phyloP scores from a whole-genome alignment of 2,329 filamentous ascomycete genomes.

The Lasiodiplodia gonubiensis region DNA sequence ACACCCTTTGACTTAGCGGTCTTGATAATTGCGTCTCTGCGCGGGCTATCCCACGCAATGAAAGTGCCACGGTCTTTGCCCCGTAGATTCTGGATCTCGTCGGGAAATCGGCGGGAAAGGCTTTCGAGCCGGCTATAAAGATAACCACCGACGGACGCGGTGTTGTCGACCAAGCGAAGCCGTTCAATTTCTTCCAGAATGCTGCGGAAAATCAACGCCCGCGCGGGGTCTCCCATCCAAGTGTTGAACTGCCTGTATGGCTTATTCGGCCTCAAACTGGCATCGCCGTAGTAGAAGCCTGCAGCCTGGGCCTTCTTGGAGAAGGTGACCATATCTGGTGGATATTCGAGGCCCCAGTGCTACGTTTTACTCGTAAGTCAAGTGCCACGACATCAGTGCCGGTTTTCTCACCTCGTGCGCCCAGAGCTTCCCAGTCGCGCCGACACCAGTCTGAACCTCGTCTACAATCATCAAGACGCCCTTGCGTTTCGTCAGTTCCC shows the following conservation, averaged over 20 bases:
- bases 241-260: conserved; percentile 97
- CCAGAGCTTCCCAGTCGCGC: conserved; percentile 94
- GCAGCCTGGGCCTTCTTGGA: conserved; percentile 94
- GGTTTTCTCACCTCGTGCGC: conserved; percentile 64
- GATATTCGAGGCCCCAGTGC: conserved; percentile 81
- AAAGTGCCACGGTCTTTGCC: conserved; percentile 90
- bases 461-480: conserved; percentile 87
- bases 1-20: conserved; percentile 80
- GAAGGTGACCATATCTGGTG: conserved; percentile 94
- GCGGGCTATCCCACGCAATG: conserved; percentile 86
- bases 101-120: conserved; percentile 73
- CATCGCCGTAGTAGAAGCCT: conserved; percentile 88
- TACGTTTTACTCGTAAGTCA: conserved; percentile 43
- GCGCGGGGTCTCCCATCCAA: conserved; percentile 92
- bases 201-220: conserved; percentile 84
- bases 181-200: conserved; percentile 83
- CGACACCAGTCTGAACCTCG: conserved; percentile 92
- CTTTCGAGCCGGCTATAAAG: conserved; percentile 72
- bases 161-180: conserved; percentile 76
- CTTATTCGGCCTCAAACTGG: conserved; percentile 82
- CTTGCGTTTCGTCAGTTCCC: conserved; percentile 77
- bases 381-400: too few relatives aligned
- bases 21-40: conserved; percentile 77
- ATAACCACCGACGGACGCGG: conserved; percentile 78
- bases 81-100: conserved; percentile 79